Conservation (phyloP, 805 yeast species). For the Saturnispora mendoncae region DNA sequence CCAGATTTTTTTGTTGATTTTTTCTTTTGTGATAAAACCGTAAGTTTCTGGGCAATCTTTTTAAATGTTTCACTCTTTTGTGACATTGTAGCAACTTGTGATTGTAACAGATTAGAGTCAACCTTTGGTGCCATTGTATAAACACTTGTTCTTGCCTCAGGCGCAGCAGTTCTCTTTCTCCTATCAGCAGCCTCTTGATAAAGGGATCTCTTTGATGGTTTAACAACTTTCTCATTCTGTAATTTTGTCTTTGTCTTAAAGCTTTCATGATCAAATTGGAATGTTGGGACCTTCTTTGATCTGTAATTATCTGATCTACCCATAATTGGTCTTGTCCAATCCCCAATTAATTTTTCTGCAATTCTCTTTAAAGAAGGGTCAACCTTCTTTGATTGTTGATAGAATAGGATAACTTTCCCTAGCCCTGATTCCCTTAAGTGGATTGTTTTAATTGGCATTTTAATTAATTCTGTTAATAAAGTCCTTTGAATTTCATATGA, state of each 20-base stretch:
- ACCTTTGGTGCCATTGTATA: constrained; percentile 86
- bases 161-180: constrained; percentile 92
- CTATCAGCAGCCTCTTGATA: constrained; percentile 88
- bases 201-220: constrained; percentile 39
- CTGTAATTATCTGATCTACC: constrained; percentile 92
- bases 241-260: constrained; percentile 35
- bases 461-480: constrained; percentile 60
- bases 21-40: constrained; percentile 39
- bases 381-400: constrained; percentile 82
- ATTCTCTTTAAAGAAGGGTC: constrained; percentile 78
- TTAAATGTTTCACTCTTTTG: constrained; percentile 66
- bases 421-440: constrained; percentile 91
- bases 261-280: constrained; percentile 56
- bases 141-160: constrained; percentile 81
- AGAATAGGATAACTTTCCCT: constrained; percentile 88
- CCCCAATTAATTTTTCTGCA: constrained; percentile 87
- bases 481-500: constrained; percentile 92
- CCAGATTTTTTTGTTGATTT: constrained; percentile 54
- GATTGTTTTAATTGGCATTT: constrained; percentile 88
- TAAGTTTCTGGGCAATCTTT: constrained; percentile 56
- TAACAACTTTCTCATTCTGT: constrained; percentile 24
- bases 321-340: constrained; percentile 97
- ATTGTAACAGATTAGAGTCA: constrained; percentile 40
- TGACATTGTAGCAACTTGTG: constrained; percentile 33
- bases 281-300: constrained; percentile 66